phyloP scores from a whole-genome alignment of 805 yeast species.

The Lipomyces yamadae region DNA sequence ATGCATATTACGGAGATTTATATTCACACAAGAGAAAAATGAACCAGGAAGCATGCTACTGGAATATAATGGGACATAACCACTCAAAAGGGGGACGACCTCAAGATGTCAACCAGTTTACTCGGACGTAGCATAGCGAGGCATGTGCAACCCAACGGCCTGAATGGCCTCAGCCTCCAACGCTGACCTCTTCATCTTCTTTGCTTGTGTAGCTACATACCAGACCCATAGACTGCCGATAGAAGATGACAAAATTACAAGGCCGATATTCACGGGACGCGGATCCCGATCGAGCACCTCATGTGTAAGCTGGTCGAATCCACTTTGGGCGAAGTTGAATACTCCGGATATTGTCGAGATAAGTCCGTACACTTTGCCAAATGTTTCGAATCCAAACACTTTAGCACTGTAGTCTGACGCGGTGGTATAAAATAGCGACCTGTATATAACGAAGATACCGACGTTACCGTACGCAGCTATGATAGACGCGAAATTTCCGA shows the following conservation, averaged over 20 bases:
- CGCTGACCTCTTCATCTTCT: conserved; percentile 54
- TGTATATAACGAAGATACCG: conserved; percentile 70
- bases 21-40: not conserved
- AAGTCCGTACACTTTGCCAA: conserved; percentile 89
- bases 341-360: conserved; percentile 81
- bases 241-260: conserved; percentile 60
- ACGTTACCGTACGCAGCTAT: conserved; percentile 70
- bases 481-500: conserved; percentile 62
- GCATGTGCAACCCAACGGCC: conserved; percentile 52
- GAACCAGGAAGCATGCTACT: not conserved
- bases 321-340: conserved; percentile 74
- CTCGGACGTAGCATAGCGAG: conserved; percentile 33
- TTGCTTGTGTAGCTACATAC: conserved; percentile 48
- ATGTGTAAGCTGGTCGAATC: conserved; percentile 74
- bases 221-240: conserved; percentile 54
- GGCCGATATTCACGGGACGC: conserved; percentile 66
- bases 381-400: conserved; percentile 89
- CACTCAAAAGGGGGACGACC: not conserved
- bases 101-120: not conserved
- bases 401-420: conserved; percentile 91
- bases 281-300: conserved; percentile 73
- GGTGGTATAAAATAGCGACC: conserved; percentile 93
- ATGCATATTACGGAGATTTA: not conserved
- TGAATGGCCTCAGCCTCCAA: conserved; percentile 68
- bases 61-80: too few relatives aligned